Percentiles rank a stretch among this genome's conserved stretches.
Evolutionary conservation across 2,329 filamentous ascomycete genomes (phyloP).

Genomic region (Neonectria faginata): DNA sequence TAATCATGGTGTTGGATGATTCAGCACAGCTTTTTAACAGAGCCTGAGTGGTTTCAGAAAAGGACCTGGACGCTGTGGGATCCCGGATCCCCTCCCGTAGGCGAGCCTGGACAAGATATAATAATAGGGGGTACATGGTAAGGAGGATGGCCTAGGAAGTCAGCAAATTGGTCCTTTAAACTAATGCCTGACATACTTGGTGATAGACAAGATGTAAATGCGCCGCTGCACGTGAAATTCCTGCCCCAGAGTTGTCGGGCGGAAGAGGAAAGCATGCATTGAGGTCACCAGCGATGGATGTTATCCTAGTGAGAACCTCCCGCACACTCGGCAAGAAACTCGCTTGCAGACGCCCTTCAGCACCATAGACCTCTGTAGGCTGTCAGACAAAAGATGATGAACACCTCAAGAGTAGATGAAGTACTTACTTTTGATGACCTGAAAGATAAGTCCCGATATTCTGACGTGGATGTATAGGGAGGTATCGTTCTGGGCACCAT

Average conservation of each 20-base stretch:
- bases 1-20: constrained; percentile 23
- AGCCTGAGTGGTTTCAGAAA: constrained; percentile 20
- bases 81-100: constrained; percentile 2
- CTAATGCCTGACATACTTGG: not conserved
- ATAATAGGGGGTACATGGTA: constrained; percentile 23
- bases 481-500: constrained; percentile 9
- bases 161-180: not conserved
- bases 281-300: constrained; percentile 18
- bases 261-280: constrained; percentile 21
- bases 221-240: constrained; percentile 19
- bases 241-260: constrained; percentile 4
- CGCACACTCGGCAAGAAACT: constrained; percentile 23
- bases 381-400: not conserved
- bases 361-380: constrained; percentile 19
- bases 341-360: constrained; percentile 22
- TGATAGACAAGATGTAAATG: constrained; percentile 24
- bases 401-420: too few relatives aligned
- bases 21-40: constrained; percentile 23
- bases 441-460: constrained; percentile 25
- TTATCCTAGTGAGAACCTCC: constrained; percentile 17
- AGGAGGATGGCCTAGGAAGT: constrained; percentile 16
- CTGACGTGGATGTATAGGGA: constrained; percentile 20
- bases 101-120: constrained; percentile 19
- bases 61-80: constrained; percentile 1
- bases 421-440: constrained; percentile 20